phyloP scores from a whole-genome alignment of 2,329 filamentous ascomycete species.

The Oidium heveae region DNA sequence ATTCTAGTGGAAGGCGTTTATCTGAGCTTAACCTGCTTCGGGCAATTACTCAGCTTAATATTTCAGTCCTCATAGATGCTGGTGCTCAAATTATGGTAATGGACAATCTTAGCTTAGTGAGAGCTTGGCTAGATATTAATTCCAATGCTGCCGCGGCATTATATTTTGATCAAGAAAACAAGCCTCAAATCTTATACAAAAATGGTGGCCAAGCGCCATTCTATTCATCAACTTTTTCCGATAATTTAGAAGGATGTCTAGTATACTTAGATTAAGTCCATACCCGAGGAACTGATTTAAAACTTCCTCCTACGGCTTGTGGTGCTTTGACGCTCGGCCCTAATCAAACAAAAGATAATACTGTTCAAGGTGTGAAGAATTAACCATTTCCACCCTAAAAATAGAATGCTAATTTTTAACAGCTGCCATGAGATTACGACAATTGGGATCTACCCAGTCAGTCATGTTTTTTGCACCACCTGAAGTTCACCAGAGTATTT shows the following conservation, averaged over 20 bases:
- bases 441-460: slow-evolving; percentile 20
- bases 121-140: slow-evolving; percentile 6
- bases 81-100: slow-evolving; percentile 39
- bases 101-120: slow-evolving; percentile 16
- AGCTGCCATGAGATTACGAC: slow-evolving; percentile 40
- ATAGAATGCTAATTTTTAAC: slow-evolving; percentile 1
- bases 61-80: slow-evolving; percentile 34
- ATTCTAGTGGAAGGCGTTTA: slow-evolving; percentile 17
- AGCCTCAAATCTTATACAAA: slow-evolving; percentile 4
- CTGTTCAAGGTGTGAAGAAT: slow-evolving; percentile 22
- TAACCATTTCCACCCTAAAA: not conserved
- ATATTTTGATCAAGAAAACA: slow-evolving; percentile 5
- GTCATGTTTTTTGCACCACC: slow-evolving; percentile 10
- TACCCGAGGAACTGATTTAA: slow-evolving; percentile 8
- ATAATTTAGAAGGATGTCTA: slow-evolving; percentile 5
- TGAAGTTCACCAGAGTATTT: slow-evolving; percentile 22
- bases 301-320: slow-evolving; percentile 3
- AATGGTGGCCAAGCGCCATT: slow-evolving; percentile 4
- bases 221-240: slow-evolving; percentile 5
- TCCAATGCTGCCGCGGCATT: slow-evolving; percentile 1
- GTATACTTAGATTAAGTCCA: slow-evolving; percentile 10
- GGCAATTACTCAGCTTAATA: slow-evolving; percentile 15
- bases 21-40: slow-evolving; percentile 21
- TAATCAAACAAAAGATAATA: slow-evolving; percentile 13
- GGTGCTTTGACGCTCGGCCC: slow-evolving; percentile 7